Base-by-base conservation (phyloP, 2,329 filamentous ascomycete genomes). In the Beauveria scarabaeidicola region DNA sequence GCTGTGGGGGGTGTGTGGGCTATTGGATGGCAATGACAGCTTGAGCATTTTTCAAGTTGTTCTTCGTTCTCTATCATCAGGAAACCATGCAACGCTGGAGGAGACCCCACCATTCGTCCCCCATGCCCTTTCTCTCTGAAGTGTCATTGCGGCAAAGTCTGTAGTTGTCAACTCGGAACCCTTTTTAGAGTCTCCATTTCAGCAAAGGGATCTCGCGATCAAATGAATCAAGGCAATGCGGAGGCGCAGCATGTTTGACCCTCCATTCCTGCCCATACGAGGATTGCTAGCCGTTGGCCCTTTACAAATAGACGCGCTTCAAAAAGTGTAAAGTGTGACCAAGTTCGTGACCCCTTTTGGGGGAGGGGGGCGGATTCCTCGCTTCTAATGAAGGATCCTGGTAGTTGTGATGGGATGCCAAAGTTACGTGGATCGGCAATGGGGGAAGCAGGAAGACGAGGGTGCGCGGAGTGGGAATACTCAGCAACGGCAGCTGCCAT, bases 211-310 rank as follows among this genome's bases (percentile, higher is more conserved):
- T 50, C 36, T 57, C 36, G 46, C 54, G 21, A 50, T 50, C 23
- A 32, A 36, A 58, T 21, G 25, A 48, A 32, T 40, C 36, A 27
- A 48, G 32, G 54, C 23, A 19, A 36, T 43, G 55, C 25, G 23
- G 55, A 25, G 47, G 55, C 47, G 46, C 55, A 58, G 55, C 55
- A 57, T 27, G 47, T 51, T 51, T 29, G 36, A 38, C 46, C n/a
- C 46, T 51, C 38, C 55, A 52, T 51, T 51, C 55, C 38, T 11
- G 38, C 21, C 25, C 23, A 58, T 58, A 58, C 46, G 55, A 58
- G 55, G n/a, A 44, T 8, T 13, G 29, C 13, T 13, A 52, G 36
- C 40, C 11, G 15, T 52, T 44, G 46, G 38, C 15, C n/a, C 8
- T n/a, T 43, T 19, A 21, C 46, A 25, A 52, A 51, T 41, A 52